Evolutionary conservation across 768 basidiomycete species (phyloP).

Genomic region (Rickenella mellea): DNA sequence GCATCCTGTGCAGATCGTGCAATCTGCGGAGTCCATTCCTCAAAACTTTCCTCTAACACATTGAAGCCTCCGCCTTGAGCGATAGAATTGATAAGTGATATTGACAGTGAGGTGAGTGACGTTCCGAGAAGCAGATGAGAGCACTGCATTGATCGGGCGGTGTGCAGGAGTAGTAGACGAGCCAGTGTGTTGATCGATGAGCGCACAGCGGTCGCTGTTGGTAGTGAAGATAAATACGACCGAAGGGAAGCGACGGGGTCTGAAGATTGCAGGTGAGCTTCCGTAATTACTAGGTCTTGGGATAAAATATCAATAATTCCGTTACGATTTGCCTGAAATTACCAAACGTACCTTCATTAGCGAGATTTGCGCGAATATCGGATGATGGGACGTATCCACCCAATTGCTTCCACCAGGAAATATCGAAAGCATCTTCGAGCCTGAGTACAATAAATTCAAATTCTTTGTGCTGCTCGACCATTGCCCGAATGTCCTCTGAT

Average conservation of each 20-base stretch:
- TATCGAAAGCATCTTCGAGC: constrained; percentile 68
- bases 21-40: constrained; percentile 47
- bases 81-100: constrained; percentile 64
- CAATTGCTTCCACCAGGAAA: constrained; percentile 50
- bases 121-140: constrained; percentile 77
- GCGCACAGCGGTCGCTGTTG: constrained; percentile 63
- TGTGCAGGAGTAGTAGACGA: constrained; percentile 62
- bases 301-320: constrained; percentile 3
- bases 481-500: constrained; percentile 37
- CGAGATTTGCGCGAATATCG: constrained; percentile 35
- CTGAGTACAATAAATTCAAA: constrained; percentile 55
- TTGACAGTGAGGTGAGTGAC: constrained; percentile 67
- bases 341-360: constrained; percentile 36
- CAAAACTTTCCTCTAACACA: constrained; percentile 58
- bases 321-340: not conserved
- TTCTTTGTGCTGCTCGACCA: constrained; percentile 37
- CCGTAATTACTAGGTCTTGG: no score
- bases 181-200: constrained; percentile 48
- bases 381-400: constrained; percentile 20
- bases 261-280: constrained; percentile 5
- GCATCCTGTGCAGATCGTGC: constrained; percentile 4
- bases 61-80: constrained; percentile 70
- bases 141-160: constrained; percentile 45
- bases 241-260: constrained; percentile 25
- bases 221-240: constrained; percentile 53